phyloP scores from a whole-genome alignment of 208 protist species.

The Leishmania mexicana region DNA sequence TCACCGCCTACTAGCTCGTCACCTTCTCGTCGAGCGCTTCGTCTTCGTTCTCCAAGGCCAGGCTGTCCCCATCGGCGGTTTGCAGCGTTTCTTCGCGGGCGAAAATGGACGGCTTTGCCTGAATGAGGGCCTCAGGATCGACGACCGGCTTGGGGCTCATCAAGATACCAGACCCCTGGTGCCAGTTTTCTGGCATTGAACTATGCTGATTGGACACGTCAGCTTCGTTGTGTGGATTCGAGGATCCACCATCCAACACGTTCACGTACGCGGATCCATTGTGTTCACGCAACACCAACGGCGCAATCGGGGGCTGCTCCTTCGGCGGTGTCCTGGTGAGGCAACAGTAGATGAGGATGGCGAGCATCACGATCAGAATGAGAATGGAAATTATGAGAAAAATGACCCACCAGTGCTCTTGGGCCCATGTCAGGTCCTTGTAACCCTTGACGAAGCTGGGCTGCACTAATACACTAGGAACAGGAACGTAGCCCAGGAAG shows the following conservation, averaged over 20 bases:
- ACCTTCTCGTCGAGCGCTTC: neutral
- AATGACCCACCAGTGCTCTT: slow-evolving; percentile 59
- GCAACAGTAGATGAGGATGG: slow-evolving; percentile 48
- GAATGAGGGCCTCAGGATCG: slow-evolving; percentile 26
- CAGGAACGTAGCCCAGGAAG: slow-evolving; percentile 11
- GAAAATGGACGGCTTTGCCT: slow-evolving; percentile 22
- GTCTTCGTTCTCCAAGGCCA: slow-evolving; percentile 2
- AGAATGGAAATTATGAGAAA: slow-evolving; percentile 40
- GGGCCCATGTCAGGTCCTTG: slow-evolving; percentile 58
- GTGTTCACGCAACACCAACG: slow-evolving; percentile 59
- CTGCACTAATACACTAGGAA: slow-evolving; percentile 30
- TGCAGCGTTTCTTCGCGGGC: slow-evolving; percentile 21
- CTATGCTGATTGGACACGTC: neutral
- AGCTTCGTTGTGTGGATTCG: slow-evolving; percentile 7
- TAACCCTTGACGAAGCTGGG: slow-evolving; percentile 45
- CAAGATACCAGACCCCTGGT: slow-evolving; percentile 7
- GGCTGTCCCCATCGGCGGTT: slow-evolving; percentile 16
- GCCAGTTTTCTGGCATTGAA: neutral
- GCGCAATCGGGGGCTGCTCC: slow-evolving; percentile 31
- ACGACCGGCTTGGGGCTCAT: slow-evolving; percentile 13
- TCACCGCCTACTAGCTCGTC: neutral
- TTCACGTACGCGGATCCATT: slow-evolving; percentile 32
- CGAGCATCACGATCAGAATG: slow-evolving; percentile 35
- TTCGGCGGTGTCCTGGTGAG: slow-evolving; percentile 31
- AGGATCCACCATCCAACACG: slow-evolving; percentile 7